Evolutionary conservation across 2,329 filamentous ascomycete genomes (phyloP).

Genomic region (Lecanicillium sp.): DNA sequence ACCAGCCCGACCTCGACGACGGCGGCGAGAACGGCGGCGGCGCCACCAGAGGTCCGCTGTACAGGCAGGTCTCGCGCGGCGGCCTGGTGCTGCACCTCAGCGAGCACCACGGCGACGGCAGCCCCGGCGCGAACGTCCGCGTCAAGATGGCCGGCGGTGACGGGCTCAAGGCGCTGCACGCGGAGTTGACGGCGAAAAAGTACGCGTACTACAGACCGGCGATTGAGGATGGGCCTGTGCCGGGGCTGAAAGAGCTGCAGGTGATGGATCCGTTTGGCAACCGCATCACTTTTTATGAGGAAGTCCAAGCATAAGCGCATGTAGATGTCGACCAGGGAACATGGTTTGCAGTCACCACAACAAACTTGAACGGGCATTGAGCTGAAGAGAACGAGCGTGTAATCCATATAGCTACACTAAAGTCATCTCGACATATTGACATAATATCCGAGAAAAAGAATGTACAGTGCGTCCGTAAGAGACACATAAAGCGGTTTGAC

Average conservation of each 20-base stretch:
- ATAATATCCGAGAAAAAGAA: not conserved
- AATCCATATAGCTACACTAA: not conserved
- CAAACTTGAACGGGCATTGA: too few species aligned
- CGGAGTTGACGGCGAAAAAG: slow-evolving; percentile 14
- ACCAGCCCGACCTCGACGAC: slow-evolving; percentile 13
- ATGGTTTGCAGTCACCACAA: too few species aligned
- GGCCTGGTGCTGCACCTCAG: slow-evolving; percentile 16
- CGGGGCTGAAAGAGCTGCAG: slow-evolving; percentile 10
- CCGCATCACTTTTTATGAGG: slow-evolving; percentile 14
- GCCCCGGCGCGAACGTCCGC: slow-evolving; percentile 15
- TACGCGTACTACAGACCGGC: slow-evolving; percentile 18
- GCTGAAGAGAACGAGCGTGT: not conserved
- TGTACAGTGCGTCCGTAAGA: not conserved
- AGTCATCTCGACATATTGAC: not conserved
- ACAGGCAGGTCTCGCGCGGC: slow-evolving; percentile 17
- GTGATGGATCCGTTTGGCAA: slow-evolving; percentile 20
- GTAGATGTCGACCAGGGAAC: too few species aligned
- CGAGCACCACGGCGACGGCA: slow-evolving; percentile 19
- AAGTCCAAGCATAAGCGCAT: not conserved
- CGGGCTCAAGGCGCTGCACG: slow-evolving; percentile 12
- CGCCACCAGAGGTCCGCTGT: slow-evolving; percentile 16
- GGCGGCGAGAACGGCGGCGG: slow-evolving; percentile 12
- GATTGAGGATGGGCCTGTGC: slow-evolving; percentile 11
- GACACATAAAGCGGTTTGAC: not conserved
- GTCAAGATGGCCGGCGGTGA: slow-evolving; percentile 11